Base-by-base conservation (phyloP, 345 rosid species). In the Eucalyptus virginea region DNA sequence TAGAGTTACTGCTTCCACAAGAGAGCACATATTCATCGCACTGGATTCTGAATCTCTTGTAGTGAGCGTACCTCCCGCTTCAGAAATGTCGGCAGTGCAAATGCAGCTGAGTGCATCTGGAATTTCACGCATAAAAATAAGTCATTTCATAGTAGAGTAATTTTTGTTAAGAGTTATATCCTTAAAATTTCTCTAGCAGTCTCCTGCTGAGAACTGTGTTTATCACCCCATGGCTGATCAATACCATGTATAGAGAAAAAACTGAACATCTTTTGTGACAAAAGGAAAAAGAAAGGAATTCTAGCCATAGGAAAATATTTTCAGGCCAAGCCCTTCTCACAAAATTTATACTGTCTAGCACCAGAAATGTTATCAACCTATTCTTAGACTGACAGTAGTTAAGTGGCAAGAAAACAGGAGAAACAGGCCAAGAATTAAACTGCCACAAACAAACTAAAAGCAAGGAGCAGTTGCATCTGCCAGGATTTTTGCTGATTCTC, bases 91-190 rank as follows among this genome's bases (percentile, higher is more conserved):
- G 99, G 99, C 95, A 97, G 91, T 13, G 97, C 96, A 88, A 97
- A 96, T 5, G 99, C 98, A 30, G 99, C 99, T 8, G 93, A 89
- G 89, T 96, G 99, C 92, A 96, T 94, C 99, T 98, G 97, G 85
- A 26, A 40, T 77, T 77, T 40, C 47, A 23, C 30, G 2, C 47
- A 77, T 40, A 40, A 77, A 40, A 77, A 37, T 77, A 69, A 19
- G 15, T 72, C 81, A 72, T 37, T 72, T 72, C 26, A 10, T 72
- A 10, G 26, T 72, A 72, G 45, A 72, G 44, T 37, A 21, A 77
- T 37, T 77, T 69, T 77, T 19, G 47, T 37, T 21, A 77, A 77
- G 45, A 72, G 4, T 37, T 77, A 69, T 69, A 69, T 69, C 81
- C 47, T 77, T 77, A 21, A 77, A 77, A 6, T 37, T 77, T 42